phyloP scores from a whole-genome alignment of 768 basidiomycete genomes.

The Suillus ampliporus region DNA sequence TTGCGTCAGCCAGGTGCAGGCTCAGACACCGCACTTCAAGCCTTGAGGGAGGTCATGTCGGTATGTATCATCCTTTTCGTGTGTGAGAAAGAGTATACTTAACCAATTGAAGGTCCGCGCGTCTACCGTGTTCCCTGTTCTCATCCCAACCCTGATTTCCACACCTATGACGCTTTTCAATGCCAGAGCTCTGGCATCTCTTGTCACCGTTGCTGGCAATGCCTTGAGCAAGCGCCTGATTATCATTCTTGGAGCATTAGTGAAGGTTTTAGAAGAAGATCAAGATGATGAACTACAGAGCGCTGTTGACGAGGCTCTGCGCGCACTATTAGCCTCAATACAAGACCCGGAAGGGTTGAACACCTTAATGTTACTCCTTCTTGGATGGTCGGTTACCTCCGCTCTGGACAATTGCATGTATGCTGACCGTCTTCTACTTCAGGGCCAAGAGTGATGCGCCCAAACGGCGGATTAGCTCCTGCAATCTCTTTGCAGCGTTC shows the following conservation, averaged over 20 bases:
- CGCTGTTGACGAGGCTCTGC: constrained; percentile 78
- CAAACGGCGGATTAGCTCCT: constrained; percentile 76
- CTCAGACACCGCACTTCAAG: constrained; percentile 95
- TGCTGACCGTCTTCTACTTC: constrained; percentile 4
- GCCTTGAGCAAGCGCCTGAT: constrained; percentile 86
- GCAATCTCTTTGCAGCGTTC: constrained; percentile 78
- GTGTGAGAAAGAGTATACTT: constrained; percentile 6
- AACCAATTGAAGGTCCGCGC: constrained; percentile 74
- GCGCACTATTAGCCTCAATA: constrained; percentile 78
- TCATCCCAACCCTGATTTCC: constrained; percentile 91
- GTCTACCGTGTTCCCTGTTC: constrained; percentile 93
- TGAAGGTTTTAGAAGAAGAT: constrained; percentile 76
- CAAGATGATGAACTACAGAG: constrained; percentile 68
- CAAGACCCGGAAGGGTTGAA: constrained; percentile 88
- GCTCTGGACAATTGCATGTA: background rate
- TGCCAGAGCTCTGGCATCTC: constrained; percentile 84
- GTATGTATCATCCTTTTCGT: constrained; percentile 49
- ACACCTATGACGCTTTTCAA: constrained; percentile 96
- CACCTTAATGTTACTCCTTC: constrained; percentile 83
- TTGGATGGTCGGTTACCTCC: constrained; percentile 74
- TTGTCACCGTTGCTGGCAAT: constrained; percentile 92
- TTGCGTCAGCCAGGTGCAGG: constrained; percentile 91
- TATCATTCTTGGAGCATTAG: constrained; percentile 77
- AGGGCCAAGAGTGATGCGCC: constrained; percentile 85
- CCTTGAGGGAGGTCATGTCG: constrained; percentile 92